These are phyloP conservation scores for Psilocybe subaeruginosa DNA, from an alignment of 768 basidiomycete genomes.

Conservation along the genomic window DNA sequence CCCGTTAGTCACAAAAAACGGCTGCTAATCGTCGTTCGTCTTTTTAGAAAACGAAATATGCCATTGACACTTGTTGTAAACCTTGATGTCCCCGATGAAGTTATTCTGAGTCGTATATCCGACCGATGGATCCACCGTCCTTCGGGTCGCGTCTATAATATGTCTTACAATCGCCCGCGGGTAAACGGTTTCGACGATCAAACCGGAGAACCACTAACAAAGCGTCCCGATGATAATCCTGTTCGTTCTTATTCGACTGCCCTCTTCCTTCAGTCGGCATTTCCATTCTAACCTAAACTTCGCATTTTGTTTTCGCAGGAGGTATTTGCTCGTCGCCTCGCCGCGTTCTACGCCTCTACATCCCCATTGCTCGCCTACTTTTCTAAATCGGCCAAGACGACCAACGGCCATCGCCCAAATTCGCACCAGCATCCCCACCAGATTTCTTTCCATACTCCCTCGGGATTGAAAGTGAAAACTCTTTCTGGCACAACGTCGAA, in stretches of 20 bases:
- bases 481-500: slow-evolving; percentile 79
- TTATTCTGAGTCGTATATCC: slow-evolving; percentile 84
- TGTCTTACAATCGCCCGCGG: slow-evolving; percentile 84
- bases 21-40: slow-evolving; percentile 7
- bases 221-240: slow-evolving; percentile 88
- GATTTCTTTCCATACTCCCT: slow-evolving; percentile 46
- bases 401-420: slow-evolving; percentile 26
- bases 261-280: background rate
- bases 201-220: slow-evolving; percentile 87
- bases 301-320: slow-evolving; percentile 48
- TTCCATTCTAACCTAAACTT: slow-evolving; percentile 9
- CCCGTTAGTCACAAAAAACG: background rate
- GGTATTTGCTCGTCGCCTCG: slow-evolving; percentile 74
- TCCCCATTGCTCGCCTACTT: slow-evolving; percentile 83
- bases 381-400: slow-evolving; percentile 34
- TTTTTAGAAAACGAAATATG: slow-evolving; percentile 55
- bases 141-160: slow-evolving; percentile 90
- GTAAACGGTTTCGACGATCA: slow-evolving; percentile 81
- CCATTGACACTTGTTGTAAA: slow-evolving; percentile 84
- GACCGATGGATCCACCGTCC: slow-evolving; percentile 90
- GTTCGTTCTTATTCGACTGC: slow-evolving; percentile 44
- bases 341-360: slow-evolving; percentile 78
- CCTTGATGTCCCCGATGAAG: slow-evolving; percentile 85
- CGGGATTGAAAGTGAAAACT: slow-evolving; percentile 55
- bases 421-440: slow-evolving; percentile 54